phyloP scores from a whole-genome alignment of 2,329 filamentous ascomycete genomes.

The Botrytis porri region DNA sequence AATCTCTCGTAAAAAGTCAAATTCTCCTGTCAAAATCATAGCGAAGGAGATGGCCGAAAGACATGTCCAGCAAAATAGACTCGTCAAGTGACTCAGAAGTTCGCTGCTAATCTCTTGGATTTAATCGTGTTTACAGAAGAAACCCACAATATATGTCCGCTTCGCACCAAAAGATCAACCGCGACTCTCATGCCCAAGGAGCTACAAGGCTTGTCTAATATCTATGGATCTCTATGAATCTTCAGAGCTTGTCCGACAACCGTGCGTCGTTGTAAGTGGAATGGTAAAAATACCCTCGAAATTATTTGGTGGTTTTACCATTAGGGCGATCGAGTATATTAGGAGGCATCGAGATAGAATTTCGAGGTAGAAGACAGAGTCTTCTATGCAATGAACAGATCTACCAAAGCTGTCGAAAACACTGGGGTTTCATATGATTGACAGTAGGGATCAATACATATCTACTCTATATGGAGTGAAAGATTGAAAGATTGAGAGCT shows the following conservation, averaged over 20 bases:
- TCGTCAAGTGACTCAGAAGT: not conserved
- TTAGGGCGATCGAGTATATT: not conserved
- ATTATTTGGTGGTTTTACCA: not conserved
- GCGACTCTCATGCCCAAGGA: not conserved
- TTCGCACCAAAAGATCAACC: not conserved
- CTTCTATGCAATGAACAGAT: not conserved
- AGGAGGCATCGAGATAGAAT: not conserved
- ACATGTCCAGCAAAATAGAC: not conserved
- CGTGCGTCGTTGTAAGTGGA: not conserved
- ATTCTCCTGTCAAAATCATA: not conserved
- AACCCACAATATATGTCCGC: not conserved
- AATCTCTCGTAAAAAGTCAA: not conserved
- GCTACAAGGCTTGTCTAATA: constrained; percentile 9
- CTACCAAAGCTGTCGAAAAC: not conserved
- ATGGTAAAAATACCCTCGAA: not conserved
- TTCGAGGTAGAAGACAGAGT: not conserved
- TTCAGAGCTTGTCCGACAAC: not conserved
- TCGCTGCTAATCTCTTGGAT: not conserved
- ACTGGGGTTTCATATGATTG: not conserved
- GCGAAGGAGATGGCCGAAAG: not conserved
- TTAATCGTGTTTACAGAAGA: not conserved
- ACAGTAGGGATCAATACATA: not conserved
- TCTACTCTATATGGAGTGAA: not conserved
- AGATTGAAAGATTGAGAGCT: not conserved
- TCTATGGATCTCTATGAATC: not conserved